phyloP scores from a whole-genome alignment of 2,329 filamentous ascomycete genomes.

The Apiospora malaysiana region DNA sequence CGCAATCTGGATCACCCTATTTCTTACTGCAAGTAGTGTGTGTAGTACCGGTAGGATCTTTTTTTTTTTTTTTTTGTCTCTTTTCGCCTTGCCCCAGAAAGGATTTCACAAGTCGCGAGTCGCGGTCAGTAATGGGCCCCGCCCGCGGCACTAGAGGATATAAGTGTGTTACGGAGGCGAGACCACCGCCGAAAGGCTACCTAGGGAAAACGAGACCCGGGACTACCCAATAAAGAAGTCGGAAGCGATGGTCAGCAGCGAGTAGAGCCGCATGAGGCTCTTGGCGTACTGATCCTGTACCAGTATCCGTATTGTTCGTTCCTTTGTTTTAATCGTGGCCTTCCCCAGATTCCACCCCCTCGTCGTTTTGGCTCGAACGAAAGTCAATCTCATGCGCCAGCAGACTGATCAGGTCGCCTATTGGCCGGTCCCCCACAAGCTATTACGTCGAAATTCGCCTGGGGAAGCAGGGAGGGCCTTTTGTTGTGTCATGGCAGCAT shows the following conservation, averaged over 20 bases:
- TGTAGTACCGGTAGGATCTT: no score
- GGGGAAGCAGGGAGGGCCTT: neutral
- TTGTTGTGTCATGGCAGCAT: slow-evolving; percentile 4
- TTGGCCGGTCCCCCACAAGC: neutral
- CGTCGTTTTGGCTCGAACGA: neutral
- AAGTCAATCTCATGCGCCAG: neutral
- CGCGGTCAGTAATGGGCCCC: neutral
- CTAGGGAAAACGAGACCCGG: neutral
- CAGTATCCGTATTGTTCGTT: neutral
- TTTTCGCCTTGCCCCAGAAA: slow-evolving; percentile 2
- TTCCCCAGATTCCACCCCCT: slow-evolving; percentile 15
- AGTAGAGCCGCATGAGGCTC: slow-evolving; percentile 2
- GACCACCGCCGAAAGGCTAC: slow-evolving; percentile 1
- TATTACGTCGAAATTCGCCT: neutral
- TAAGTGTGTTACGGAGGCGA: neutral
- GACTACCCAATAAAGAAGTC: slow-evolving; percentile 14
- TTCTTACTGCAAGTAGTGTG: neutral
- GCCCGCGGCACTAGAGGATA: slow-evolving; percentile 7
- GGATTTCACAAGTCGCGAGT: slow-evolving; percentile 12
- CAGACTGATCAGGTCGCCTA: neutral
- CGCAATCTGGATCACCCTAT: slow-evolving; percentile 12
- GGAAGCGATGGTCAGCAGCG: slow-evolving; percentile 4
- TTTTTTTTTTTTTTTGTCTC: no score
- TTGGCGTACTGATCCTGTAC: slow-evolving; percentile 1
- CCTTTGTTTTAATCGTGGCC: neutral